These are phyloP conservation scores for Monosporascus sp. DNA, from an alignment of 2,329 filamentous ascomycete genomes.

Conservation along the genomic window DNA sequence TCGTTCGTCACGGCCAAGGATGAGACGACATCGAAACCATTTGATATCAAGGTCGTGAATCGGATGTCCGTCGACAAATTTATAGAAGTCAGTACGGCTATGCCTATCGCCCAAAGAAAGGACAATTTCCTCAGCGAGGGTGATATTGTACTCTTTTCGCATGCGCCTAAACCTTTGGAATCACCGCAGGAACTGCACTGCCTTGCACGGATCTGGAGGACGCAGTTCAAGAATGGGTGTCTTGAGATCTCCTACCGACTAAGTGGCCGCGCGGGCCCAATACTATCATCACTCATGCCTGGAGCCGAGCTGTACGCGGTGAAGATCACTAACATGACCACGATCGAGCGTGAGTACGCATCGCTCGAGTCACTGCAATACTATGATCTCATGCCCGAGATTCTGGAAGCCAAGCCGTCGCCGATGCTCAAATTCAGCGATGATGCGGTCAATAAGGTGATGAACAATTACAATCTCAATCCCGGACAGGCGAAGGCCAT, in stretches of 20 bases:
- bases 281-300: constrained; percentile 60
- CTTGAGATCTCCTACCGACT: constrained; percentile 85
- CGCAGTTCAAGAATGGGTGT: constrained; percentile 72
- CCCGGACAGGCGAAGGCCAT: constrained; percentile 86
- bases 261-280: constrained; percentile 59
- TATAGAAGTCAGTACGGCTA: constrained; percentile 81
- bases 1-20: constrained; percentile 87
- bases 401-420: constrained; percentile 83
- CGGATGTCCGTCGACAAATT: constrained; percentile 90
- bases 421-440: constrained; percentile 78
- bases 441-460: constrained; percentile 62
- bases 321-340: constrained; percentile 89
- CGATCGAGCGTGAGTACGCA: constrained; percentile 92
- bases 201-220: constrained; percentile 75
- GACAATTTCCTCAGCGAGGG: constrained; percentile 73
- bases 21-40: constrained; percentile 73
- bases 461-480: constrained; percentile 79
- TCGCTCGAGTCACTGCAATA: constrained; percentile 87
- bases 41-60: constrained; percentile 82
- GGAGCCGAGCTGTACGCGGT: constrained; percentile 66
- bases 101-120: constrained; percentile 65
- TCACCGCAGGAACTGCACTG: constrained; percentile 68
- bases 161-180: constrained; percentile 62
- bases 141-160: constrained; percentile 84
- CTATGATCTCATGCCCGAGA: constrained; percentile 92